Percentiles rank a stretch among this genome's conserved stretches.
Conservation (phyloP, 257 asterid genomes). For the Scutellaria galericulata region DNA sequence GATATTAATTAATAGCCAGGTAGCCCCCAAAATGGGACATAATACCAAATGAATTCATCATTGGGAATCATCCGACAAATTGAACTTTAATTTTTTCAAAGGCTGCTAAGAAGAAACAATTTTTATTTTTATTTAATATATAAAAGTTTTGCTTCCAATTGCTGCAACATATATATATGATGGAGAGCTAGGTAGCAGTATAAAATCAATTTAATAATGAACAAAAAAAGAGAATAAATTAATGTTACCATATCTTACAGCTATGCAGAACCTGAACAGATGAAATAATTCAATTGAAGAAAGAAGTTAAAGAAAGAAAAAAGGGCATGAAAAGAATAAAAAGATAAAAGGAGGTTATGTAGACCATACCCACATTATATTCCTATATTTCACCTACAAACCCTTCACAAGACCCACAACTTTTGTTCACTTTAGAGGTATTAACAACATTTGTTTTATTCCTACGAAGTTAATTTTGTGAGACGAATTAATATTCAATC, state of each 20-base stretch:
- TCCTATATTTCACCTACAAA: constrained; percentile 39
- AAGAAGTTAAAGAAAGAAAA: constrained; percentile 28
- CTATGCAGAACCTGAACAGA: constrained; percentile 44
- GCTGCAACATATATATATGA: constrained; percentile 28
- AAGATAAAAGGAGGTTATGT: constrained; percentile 38
- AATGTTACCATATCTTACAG: constrained; percentile 45
- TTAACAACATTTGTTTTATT: constrained; percentile 14
- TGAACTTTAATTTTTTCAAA: constrained; percentile 35
- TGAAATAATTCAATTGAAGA: constrained; percentile 55
- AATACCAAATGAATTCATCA: constrained; percentile 50
- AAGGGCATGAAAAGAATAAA: constrained; percentile 36
- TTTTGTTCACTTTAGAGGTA: constrained; percentile 37
- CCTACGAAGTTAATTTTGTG: too few species aligned
- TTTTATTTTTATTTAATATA: neutral
- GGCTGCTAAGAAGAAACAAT: constrained; percentile 53
- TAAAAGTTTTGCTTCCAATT: constrained; percentile 19
- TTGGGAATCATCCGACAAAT: constrained; percentile 53
- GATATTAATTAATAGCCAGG: constrained; percentile 28
- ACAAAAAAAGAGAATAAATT: constrained; percentile 40
- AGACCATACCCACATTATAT: constrained; percentile 44
- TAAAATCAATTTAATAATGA: constrained; percentile 49
- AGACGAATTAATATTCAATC: too few species aligned
- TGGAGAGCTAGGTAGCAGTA: constrained; percentile 33
- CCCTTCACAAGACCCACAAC: constrained; percentile 44
- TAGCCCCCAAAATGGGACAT: constrained; percentile 41